A percentile compares a stretch with the other conserved stretches of the same genome.
Evolutionary conservation across 2,329 filamentous ascomycete genomes (phyloP).

Genomic region (Bipolaris victoriae): DNA sequence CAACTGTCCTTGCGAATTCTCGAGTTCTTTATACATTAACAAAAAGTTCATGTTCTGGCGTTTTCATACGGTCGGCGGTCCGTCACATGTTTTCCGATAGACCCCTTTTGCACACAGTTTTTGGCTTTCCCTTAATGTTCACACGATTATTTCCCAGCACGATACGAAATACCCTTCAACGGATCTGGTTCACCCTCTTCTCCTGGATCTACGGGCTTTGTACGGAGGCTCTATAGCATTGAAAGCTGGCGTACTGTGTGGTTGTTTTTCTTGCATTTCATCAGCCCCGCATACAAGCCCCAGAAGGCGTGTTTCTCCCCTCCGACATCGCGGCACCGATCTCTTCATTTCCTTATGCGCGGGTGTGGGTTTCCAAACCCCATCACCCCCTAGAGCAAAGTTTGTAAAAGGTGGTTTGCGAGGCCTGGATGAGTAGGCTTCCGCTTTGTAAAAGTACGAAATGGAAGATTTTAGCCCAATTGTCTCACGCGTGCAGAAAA

Average conservation of each 20-base stretch:
- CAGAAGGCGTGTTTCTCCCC: conserved; percentile 19
- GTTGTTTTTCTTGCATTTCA: conserved; percentile 33
- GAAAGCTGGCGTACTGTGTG: conserved; percentile 38
- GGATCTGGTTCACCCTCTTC: conserved; percentile 21
- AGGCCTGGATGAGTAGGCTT: conserved; percentile 9
- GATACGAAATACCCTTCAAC: conserved; percentile 35
- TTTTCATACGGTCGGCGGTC: conserved; percentile 36
- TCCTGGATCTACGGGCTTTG: conserved; percentile 20
- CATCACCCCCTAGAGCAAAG: conserved; percentile 10
- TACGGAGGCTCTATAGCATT: conserved; percentile 29
- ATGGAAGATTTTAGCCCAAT: conserved; percentile 17
- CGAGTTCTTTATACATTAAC: conserved; percentile 31
- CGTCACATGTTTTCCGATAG: conserved; percentile 29
- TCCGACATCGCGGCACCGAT: conserved; percentile 39
- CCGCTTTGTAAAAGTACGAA: conserved; percentile 33
- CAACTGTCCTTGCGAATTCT: conserved; percentile 21
- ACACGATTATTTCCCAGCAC: conserved; percentile 27
- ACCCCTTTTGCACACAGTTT: conserved; percentile 28
- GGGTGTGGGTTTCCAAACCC: conserved; percentile 7
- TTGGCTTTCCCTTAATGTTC: conserved; percentile 33
- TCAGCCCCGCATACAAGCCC: conserved; percentile 18
- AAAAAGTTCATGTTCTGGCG: conserved; percentile 43
- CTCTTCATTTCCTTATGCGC: conserved; percentile 20
- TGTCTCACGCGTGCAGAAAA: not conserved
- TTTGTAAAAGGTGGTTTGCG: conserved; percentile 21